A percentile compares a stretch with the other conserved stretches of the same genome.
Evolutionary conservation across 1,139 yeast species (phyloP).

Genomic region (Geotrichum candidum): DNA sequence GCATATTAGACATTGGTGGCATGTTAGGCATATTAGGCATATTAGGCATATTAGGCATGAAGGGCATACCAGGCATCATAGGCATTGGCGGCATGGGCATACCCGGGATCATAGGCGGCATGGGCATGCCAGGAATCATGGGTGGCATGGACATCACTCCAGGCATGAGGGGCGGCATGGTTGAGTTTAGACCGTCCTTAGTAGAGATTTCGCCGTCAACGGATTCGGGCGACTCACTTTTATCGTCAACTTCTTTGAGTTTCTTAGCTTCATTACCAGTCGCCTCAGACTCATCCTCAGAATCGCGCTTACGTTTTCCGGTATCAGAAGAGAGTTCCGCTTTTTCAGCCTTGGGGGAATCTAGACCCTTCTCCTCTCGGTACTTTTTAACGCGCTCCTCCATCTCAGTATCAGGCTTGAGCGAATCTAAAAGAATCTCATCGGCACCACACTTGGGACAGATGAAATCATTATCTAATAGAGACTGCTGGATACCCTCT

Average conservation of each 20-base stretch:
- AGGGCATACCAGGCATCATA: constrained; percentile 24
- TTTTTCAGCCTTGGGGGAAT: constrained; percentile 14
- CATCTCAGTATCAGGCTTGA: constrained; percentile 55
- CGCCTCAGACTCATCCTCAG: constrained; percentile 17
- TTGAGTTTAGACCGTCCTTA: constrained; percentile 7
- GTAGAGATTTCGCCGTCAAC: constrained; percentile 14
- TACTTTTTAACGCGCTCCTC: constrained; percentile 50
- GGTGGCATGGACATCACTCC: constrained; percentile 20
- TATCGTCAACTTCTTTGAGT: constrained; percentile 8
- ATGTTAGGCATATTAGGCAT: constrained; percentile 18
- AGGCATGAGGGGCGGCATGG: constrained; percentile 7
- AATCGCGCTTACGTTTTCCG: constrained; percentile 18
- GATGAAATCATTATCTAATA: constrained; percentile 78
- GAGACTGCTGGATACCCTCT: constrained; percentile 58
- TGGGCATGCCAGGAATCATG: constrained; percentile 22
- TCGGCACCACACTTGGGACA: constrained; percentile 81
- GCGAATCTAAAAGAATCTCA: constrained; percentile 70
- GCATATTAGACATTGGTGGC: constrained; percentile 23
- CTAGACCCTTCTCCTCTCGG: constrained; percentile 39
- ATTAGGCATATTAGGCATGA: constrained; percentile 20
- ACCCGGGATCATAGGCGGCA: constrained; percentile 22
- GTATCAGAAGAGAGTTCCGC: constrained; percentile 9
- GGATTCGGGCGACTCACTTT: constrained; percentile 5
- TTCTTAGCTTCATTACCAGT: constrained; percentile 9
- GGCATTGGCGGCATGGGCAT: constrained; percentile 23